These are phyloP conservation scores for Agrostemma githago DNA, from an alignment of 148 eudicot species.

Conservation along the genomic window DNA sequence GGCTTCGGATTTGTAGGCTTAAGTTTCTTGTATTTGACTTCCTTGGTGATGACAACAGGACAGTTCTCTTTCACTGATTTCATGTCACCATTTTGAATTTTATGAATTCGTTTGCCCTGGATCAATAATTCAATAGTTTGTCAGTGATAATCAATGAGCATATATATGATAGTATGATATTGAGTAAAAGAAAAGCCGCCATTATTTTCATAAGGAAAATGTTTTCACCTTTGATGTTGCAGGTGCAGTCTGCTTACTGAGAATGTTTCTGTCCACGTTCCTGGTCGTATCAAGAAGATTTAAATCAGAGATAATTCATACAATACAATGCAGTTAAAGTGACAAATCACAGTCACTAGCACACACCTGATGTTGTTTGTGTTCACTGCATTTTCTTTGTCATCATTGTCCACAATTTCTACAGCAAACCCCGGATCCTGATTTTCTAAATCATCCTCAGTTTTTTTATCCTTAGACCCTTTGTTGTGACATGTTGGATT, in stretches of 20 bases:
- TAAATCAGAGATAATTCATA: neutral
- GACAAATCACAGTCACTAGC: neutral
- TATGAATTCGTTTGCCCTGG: conserved; percentile 25
- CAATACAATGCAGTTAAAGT: neutral
- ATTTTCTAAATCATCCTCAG: conserved; percentile 14
- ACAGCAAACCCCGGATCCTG: conserved; percentile 19
- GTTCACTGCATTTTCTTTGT: conserved; percentile 59
- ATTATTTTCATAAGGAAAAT: neutral
- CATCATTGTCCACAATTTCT: conserved; percentile 31
- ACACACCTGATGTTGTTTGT: conserved; percentile 50
- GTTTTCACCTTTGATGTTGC: conserved; percentile 38
- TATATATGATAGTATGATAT: no score
- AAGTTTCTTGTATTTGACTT: conserved; percentile 53
- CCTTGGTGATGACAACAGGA: conserved; percentile 33
- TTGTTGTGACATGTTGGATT: neutral
- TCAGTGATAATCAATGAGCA: neutral
- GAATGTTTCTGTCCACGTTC: conserved; percentile 19
- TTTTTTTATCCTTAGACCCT: conserved; percentile 10
- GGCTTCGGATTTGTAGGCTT: conserved; percentile 85
- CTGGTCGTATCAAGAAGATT: conserved; percentile 23
- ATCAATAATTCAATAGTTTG: conserved; percentile 2
- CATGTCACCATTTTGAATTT: conserved; percentile 29
- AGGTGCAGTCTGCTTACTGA: conserved; percentile 27
- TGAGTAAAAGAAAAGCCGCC: neutral
- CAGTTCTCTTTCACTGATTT: conserved; percentile 38